These are phyloP conservation scores for Elaeagnus macrophylla DNA, from an alignment of 306 rosid species.

Conservation along the genomic window DNA sequence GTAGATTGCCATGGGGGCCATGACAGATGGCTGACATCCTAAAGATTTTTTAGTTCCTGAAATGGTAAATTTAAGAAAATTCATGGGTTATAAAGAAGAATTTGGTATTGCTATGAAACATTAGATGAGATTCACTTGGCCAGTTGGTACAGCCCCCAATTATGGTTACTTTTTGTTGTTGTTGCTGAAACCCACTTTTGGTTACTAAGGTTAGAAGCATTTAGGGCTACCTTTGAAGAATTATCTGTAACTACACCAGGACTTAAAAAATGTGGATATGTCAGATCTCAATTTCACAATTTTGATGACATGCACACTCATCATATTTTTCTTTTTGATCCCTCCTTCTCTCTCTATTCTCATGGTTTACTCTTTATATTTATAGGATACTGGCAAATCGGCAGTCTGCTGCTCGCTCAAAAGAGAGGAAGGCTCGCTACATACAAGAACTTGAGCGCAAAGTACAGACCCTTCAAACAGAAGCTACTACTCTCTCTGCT, in stretches of 20 bases:
- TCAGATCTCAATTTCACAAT: background rate
- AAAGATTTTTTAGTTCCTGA: background rate
- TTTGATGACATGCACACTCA: background rate
- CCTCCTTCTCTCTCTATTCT: background rate
- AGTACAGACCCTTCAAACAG: constrained; percentile 97
- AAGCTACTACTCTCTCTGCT: constrained; percentile 98
- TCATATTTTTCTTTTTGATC: background rate
- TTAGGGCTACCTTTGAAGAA: constrained; percentile 1
- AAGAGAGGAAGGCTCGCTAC: constrained; percentile 93
- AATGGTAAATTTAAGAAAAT: background rate
- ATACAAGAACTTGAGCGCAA: constrained; percentile 98
- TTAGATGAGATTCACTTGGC: background rate
- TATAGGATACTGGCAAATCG: constrained; percentile 88
- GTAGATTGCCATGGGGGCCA: background rate
- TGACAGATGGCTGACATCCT: background rate
- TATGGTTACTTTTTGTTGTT: background rate
- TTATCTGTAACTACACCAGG: background rate
- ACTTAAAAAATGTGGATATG: background rate
- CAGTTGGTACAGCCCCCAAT: background rate
- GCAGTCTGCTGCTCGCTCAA: constrained; percentile 98
- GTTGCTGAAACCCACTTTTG: background rate
- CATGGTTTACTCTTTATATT: constrained; percentile 21
- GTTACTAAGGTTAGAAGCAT: background rate
- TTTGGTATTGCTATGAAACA: background rate
- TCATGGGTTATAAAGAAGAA: background rate